Evolutionary conservation across 148 eudicot species (phyloP).

Genomic region (Talinum fruticosum): DNA sequence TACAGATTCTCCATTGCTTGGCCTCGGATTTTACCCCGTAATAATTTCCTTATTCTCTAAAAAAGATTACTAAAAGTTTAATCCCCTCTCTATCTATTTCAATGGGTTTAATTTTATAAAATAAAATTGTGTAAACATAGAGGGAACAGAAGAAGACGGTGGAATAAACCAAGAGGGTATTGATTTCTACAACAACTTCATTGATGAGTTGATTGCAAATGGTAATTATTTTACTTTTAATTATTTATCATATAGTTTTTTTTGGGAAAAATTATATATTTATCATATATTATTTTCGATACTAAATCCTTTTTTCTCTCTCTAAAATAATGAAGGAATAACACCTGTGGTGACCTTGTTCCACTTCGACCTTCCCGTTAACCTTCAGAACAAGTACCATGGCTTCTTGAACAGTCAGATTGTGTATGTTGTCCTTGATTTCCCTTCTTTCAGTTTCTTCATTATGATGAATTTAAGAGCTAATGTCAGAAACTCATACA

Average conservation of each 20-base stretch:
- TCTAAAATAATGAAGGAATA: slow-evolving; percentile 7
- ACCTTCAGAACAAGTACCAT: slow-evolving; percentile 17
- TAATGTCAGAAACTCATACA: no score
- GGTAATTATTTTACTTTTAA: no score
- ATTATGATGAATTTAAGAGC: no score
- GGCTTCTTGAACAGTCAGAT: slow-evolving; percentile 24
- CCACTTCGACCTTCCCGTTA: slow-evolving; percentile 27
- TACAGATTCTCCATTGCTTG: slow-evolving; percentile 39
- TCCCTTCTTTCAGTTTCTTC: background rate
- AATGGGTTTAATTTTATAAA: no score
- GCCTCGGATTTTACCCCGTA: slow-evolving; percentile 35
- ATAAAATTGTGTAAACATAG: no score
- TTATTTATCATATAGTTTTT: no score
- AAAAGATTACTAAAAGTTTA: no score
- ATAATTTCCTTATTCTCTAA: background rate
- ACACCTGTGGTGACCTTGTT: slow-evolving; percentile 25
- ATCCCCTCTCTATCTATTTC: no score
- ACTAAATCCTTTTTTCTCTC: background rate
- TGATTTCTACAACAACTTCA: slow-evolving; percentile 27
- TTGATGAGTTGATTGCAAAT: slow-evolving; percentile 21
- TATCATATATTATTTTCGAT: no score
- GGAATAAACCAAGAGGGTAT: slow-evolving; percentile 22
- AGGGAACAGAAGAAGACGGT: slow-evolving; percentile 14
- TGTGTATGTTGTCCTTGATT: no score
- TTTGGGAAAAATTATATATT: no score